Evolutionary conservation across 345 rosid species (phyloP).

Genomic region (Carallia brachiata): DNA sequence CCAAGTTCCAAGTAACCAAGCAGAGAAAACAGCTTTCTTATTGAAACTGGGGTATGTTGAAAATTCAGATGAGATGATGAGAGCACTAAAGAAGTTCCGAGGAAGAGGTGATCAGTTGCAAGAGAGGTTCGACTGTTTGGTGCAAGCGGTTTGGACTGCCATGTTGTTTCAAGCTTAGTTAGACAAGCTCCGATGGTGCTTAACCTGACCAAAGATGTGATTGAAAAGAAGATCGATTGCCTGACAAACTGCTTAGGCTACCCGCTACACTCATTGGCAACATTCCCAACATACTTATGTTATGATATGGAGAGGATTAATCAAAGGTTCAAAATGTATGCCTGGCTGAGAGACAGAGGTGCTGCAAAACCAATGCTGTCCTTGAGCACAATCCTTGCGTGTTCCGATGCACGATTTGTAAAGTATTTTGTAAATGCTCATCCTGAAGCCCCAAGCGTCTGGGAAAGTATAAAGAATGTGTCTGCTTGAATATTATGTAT

Average conservation of each 20-base stretch:
- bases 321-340: constrained; percentile 26
- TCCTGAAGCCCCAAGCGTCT: constrained; percentile 71
- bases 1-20: constrained; percentile 29
- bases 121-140: constrained; percentile 83
- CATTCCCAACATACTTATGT: constrained; percentile 49
- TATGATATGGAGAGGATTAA: constrained; percentile 23
- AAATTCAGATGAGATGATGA: constrained; percentile 79
- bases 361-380: constrained; percentile 20
- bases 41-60: constrained; percentile 64
- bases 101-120: constrained; percentile 84
- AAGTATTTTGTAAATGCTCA: constrained; percentile 68
- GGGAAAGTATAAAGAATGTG: constrained; percentile 60
- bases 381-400: constrained; percentile 50
- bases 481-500: background rate
- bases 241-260: constrained; percentile 51
- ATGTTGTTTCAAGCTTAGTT: constrained; percentile 43
- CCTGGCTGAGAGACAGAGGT: constrained; percentile 24
- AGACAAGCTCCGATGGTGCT: constrained; percentile 67
- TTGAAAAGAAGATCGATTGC: constrained; percentile 63
- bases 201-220: constrained; percentile 64
- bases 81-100: constrained; percentile 63
- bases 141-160: constrained; percentile 58
- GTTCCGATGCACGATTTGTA: constrained; percentile 64
- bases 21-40: constrained; percentile 63
- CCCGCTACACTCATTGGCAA: constrained; percentile 50